Base-by-base conservation (phyloP, 2,329 filamentous ascomycete genomes). In the Cladosporium halotolerans region DNA sequence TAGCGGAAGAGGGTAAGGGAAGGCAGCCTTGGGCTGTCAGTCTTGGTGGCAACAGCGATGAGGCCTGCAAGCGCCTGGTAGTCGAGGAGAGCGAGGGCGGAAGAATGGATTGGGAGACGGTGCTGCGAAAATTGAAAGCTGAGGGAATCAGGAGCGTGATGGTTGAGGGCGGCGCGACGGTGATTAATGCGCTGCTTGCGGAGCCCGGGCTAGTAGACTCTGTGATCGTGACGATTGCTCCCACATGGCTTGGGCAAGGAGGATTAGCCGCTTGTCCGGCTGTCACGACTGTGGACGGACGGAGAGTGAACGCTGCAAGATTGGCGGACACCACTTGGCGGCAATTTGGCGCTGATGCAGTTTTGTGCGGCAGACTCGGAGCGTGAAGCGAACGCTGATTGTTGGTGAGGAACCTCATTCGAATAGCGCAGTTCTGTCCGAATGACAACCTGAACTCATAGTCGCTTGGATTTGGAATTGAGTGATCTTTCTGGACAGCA, bases 191-290 rank as follows among this genome's bases (percentile, higher is more conserved):
- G 36, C 72, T 97, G 14, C 76, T 97, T n/a, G 53, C 55, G 16
- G 75, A 79, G 38, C 76, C 80, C 2, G 73, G 74, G 28, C 72
- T 90, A 8, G 76, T 95, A 40, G 80, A 89, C 65, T 85, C 85
- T 2, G 84, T 96, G 45, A 86, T 97, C 62, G 78, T 96, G 54
- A 96, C 92, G 0, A 83, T 96, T 63, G 90, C 92, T 3, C 92
- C 92, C 8, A 89, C 84, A 0, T 97, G 89, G 81, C 76, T 97
- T n/a, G 92, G 92, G 1, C 77, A 80, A 55, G 89, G 88, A 2
- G 89, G 89, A 7, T 88, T 96, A 9, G 77, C 83, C 9, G 88
- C 96, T 2, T 85, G 82, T 44, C 92, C 91, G 2, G 75, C 81
- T 16, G 76, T 81, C 33, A 78, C 76, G 39, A 63, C 68, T 2